These are phyloP conservation scores for Musa itinerans DNA, from an alignment of 176 grass and related monocot species.

Conservation along the genomic window DNA sequence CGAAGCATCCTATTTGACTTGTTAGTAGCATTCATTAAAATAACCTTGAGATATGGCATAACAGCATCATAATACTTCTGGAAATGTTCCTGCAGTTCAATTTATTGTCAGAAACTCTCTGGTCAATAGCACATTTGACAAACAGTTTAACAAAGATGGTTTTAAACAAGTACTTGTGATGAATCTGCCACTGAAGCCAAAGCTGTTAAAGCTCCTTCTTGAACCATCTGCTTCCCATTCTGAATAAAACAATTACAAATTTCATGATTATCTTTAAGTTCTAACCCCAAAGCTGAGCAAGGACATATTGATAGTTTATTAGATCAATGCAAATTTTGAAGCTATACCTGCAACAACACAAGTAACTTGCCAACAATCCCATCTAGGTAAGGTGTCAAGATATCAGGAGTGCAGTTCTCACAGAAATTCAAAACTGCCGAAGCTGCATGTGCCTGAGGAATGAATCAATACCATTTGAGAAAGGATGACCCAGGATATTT, in stretches of 20 bases:
- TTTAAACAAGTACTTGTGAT: slow-evolving; percentile 49
- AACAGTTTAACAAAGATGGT: neutral
- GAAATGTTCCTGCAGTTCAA: slow-evolving; percentile 67
- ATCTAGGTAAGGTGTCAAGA: slow-evolving; percentile 89
- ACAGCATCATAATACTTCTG: slow-evolving; percentile 97
- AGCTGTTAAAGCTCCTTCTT: slow-evolving; percentile 94
- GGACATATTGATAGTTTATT: neutral
- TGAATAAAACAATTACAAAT: slow-evolving; percentile 22
- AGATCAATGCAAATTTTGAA: neutral
- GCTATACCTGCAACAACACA: slow-evolving; percentile 71
- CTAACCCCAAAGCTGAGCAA: too few relatives aligned
- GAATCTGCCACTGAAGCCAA: slow-evolving; percentile 99
- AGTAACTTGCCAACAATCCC: slow-evolving; percentile 94
- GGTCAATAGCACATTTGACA: neutral
- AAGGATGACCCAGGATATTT: neutral
- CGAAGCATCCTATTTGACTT: slow-evolving; percentile 98
- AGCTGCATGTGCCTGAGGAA: slow-evolving; percentile 77
- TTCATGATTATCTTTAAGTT: neutral
- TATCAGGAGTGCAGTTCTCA: slow-evolving; percentile 93
- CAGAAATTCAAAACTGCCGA: slow-evolving; percentile 95
- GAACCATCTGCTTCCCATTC: slow-evolving; percentile 99
- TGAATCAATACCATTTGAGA: neutral
- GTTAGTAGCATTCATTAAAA: slow-evolving; percentile 96
- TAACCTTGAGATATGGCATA: slow-evolving; percentile 96
- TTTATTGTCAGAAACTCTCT: neutral